A percentile compares a stretch with the other conserved stretches of the same genome.
These are phyloP conservation scores for Geosmithia flava DNA, from an alignment of 2,329 filamentous ascomycete genomes.

Conservation along the genomic window DNA sequence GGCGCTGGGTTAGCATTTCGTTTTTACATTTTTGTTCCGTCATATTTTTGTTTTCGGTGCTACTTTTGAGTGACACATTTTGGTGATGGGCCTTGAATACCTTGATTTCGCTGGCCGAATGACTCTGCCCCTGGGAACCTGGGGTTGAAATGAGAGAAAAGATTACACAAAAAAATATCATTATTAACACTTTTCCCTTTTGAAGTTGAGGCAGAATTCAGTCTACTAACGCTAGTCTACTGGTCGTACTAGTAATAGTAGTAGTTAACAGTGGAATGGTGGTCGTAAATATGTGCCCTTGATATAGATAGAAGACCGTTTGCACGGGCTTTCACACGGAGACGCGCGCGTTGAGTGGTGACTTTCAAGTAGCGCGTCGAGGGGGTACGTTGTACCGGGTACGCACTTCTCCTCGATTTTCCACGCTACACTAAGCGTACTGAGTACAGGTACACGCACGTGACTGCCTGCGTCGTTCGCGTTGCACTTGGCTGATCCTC, in stretches of 20 bases:
- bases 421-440: background rate
- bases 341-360: background rate
- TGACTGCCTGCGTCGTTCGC: conserved; percentile 23
- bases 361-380: background rate
- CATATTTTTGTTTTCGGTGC: background rate
- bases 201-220: too few species aligned
- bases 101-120: too few species aligned
- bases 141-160: too few species aligned
- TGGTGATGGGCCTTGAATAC: background rate
- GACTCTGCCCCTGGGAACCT: too few species aligned
- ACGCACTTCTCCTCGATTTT: background rate
- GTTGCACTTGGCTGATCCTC: conserved; percentile 11
- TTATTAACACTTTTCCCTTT: too few species aligned
- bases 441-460: conserved; percentile 8
- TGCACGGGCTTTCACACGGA: background rate
- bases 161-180: too few species aligned
- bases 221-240: too few species aligned
- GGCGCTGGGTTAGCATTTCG: background rate
- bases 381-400: background rate
- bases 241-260: too few species aligned
- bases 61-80: background rate
- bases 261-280: too few species aligned
- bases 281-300: too few species aligned
- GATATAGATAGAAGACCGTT: too few species aligned
- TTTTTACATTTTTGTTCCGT: background rate